A percentile compares a stretch with the other conserved stretches of the same genome.
These are phyloP conservation scores for Microbotryum scabiosae DNA, from an alignment of 1,284 basidiomycete genomes.

Conservation along the genomic window DNA sequence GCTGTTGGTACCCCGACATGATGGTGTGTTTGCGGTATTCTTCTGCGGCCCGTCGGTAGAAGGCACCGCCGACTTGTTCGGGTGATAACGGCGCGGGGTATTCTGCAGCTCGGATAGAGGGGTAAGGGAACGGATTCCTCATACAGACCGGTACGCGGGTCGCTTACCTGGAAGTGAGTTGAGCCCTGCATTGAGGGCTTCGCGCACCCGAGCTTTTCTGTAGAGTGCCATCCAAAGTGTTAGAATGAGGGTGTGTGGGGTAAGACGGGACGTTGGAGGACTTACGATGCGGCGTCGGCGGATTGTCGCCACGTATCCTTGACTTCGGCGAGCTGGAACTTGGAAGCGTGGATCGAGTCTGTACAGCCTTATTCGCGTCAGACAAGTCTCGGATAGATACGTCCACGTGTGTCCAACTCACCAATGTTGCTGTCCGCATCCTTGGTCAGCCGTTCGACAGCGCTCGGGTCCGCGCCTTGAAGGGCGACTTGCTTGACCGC, in stretches of 20 bases:
- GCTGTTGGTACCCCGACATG: slow-evolving; percentile 15
- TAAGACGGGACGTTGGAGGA: background rate
- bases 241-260: background rate
- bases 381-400: too few species aligned
- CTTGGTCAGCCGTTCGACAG: background rate
- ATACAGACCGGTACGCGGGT: background rate
- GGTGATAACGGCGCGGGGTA: slow-evolving; percentile 17
- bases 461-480: slow-evolving; percentile 22
- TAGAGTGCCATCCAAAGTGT: background rate
- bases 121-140: background rate
- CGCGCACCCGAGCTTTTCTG: slow-evolving; percentile 26
- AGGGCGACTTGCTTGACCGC: slow-evolving; percentile 6
- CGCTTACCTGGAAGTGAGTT: slow-evolving; percentile 5
- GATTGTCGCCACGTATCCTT: slow-evolving; percentile 23
- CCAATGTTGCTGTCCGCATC: slow-evolving; percentile 19
- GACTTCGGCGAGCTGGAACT: slow-evolving; percentile 26
- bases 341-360: slow-evolving; percentile 27
- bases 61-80: slow-evolving; percentile 19
- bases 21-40: slow-evolving; percentile 11
- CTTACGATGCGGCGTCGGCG: slow-evolving; percentile 23
- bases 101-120: slow-evolving; percentile 1
- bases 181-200: slow-evolving; percentile 27
- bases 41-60: slow-evolving; percentile 7
- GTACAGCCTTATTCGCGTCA: background rate
- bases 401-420: background rate